phyloP scores from a whole-genome alignment of 352 stramenopile species.

The Globisporangium polare region DNA sequence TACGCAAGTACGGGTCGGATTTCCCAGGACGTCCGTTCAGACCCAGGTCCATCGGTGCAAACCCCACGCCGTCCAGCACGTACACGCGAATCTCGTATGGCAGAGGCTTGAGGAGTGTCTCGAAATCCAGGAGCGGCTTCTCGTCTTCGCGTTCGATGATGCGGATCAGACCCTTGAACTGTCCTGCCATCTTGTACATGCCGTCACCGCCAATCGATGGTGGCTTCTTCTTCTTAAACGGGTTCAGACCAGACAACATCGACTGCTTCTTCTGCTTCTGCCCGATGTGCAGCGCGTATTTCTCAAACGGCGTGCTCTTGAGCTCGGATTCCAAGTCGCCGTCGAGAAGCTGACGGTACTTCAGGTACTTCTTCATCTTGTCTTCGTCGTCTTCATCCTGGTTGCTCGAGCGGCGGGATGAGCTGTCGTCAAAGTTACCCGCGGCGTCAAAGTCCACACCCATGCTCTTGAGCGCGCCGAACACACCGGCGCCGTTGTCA shows the following conservation, averaged over 20 bases:
- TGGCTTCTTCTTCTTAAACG: slow-evolving; percentile 63
- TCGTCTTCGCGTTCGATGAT: slow-evolving; percentile 83
- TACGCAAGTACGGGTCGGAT: slow-evolving; percentile 84
- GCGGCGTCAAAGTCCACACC: slow-evolving; percentile 73
- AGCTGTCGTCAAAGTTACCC: slow-evolving; percentile 47
- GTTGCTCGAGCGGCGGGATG: slow-evolving; percentile 49
- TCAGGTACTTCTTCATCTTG: slow-evolving; percentile 72
- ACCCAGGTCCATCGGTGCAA: slow-evolving; percentile 85
- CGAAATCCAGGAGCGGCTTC: slow-evolving; percentile 68
- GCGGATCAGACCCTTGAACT: slow-evolving; percentile 91
- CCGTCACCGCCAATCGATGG: slow-evolving; percentile 34
- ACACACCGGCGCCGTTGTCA: slow-evolving; percentile 82
- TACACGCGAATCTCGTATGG: slow-evolving; percentile 88
- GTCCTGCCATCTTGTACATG: slow-evolving; percentile 77
- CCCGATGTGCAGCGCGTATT: slow-evolving; percentile 80
- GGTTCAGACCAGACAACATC: slow-evolving; percentile 57
- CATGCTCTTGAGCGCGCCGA: slow-evolving; percentile 84
- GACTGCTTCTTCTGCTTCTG: slow-evolving; percentile 74
- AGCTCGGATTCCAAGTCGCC: slow-evolving; percentile 66
- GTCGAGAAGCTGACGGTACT: slow-evolving; percentile 69
- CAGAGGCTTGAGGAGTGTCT: slow-evolving; percentile 59
- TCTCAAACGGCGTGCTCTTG: slow-evolving; percentile 86
- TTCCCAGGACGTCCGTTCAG: slow-evolving; percentile 80
- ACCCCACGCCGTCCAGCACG: slow-evolving; percentile 79
- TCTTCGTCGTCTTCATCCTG: slow-evolving; percentile 57